Evolutionary conservation across 345 rosid genomes (phyloP), one percentile per base, ranked within the genome.

Genomic region (Eucalyptus regnans): DNA sequence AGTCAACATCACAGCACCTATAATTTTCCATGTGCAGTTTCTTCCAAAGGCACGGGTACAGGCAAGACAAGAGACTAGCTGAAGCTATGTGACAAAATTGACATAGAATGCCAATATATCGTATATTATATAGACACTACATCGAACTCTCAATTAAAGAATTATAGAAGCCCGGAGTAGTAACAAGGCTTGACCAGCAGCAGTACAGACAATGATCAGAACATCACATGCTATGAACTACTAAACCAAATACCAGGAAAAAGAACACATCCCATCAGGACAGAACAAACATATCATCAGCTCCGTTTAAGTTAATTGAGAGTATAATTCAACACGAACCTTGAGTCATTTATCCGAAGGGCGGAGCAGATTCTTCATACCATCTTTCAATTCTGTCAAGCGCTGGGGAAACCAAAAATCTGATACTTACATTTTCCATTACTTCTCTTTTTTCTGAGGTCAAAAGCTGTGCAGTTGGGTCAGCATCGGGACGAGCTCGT

Each of bases 391-490:
- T 18, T 76, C 43, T 20, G 48, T 10, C 83, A 20, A 37, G 83
- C 83, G 22, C 27, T 20, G 27, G 46, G 46, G 83, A 37, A 37
- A 76, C 83, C 27, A 10, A 20, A 37, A 76, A 76, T 76, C 83
- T 22, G 27, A 76, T 76, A 76, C 83, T 76, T 76, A 76, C 83
- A 37, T 76, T 76, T 79, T 87, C 85, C 76, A 46, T 79, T 41
- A 76, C 46, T 37, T 37, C 43, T 76, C 23, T 20, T 37, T 41
- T 76, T 37, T 37, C 22, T 3, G 48, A 20, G 37, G 87, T 95
- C 90, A 97, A 92, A 96, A 97, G 91, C 99, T 97, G 91, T 96
- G 98, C 89, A 97, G 92, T 90, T 96, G 99, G 84, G 99, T 96
- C 87, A 97, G 95, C 98, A 96, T 96, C 87, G 94, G 94, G 46